These are phyloP conservation scores for Phytophthora pinifolia DNA, from an alignment of 352 stramenopile species.

Conservation along the genomic window DNA sequence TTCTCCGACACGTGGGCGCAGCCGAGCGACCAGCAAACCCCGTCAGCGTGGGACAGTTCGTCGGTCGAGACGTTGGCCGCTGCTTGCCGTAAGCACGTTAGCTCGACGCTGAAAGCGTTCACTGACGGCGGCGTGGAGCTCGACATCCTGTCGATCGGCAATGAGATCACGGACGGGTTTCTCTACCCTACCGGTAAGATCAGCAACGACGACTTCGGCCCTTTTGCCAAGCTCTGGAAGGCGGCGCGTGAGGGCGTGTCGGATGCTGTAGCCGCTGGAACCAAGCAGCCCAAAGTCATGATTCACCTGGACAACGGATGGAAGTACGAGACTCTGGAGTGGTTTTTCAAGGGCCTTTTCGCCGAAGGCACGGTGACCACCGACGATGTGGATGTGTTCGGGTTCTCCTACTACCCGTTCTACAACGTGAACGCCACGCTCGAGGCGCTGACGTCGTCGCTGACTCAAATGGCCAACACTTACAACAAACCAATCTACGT, in stretches of 20 bases:
- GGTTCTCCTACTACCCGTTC: conserved; percentile 38
- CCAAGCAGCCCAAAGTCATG: conserved; percentile 34
- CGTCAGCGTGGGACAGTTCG: conserved; percentile 23
- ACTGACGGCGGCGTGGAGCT: conserved; percentile 29
- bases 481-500: conserved; percentile 39
- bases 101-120: conserved; percentile 31
- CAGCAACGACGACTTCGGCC: conserved; percentile 27
- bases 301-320: conserved; percentile 37
- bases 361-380: conserved; percentile 25
- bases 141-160: conserved; percentile 32
- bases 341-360: conserved; percentile 35
- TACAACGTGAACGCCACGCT: conserved; percentile 33
- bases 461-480: conserved; percentile 27
- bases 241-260: conserved; percentile 24
- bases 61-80: conserved; percentile 19
- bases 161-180: conserved; percentile 35
- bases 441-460: conserved; percentile 25
- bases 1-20: conserved; percentile 39
- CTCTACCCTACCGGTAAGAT: conserved; percentile 33
- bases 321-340: conserved; percentile 32
- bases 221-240: conserved; percentile 31
- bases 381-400: conserved; percentile 33
- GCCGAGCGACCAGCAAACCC: conserved; percentile 19
- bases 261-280: conserved; percentile 25
- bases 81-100: conserved; percentile 27